Evolutionary conservation across 2,329 filamentous ascomycete species (phyloP).

Genomic region (Dothistroma septosporum): DNA sequence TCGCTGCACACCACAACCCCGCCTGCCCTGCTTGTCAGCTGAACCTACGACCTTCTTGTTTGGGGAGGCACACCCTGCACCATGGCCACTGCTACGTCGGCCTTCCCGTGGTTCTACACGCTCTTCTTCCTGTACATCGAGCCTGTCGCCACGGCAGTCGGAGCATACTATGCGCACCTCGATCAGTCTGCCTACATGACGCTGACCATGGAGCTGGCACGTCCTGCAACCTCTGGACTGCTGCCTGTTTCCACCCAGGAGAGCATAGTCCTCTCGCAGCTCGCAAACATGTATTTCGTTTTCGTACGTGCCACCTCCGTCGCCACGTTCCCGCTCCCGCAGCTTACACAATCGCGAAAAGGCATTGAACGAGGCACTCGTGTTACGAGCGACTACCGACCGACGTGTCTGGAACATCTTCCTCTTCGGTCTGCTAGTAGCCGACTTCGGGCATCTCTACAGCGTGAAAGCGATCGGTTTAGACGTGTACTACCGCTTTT

Average conservation of each 20-base stretch:
- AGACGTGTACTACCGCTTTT: slow-evolving; percentile 42
- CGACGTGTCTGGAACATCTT: slow-evolving; percentile 66
- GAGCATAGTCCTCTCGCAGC: slow-evolving; percentile 63
- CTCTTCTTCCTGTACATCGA: slow-evolving; percentile 74
- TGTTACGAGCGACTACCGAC: slow-evolving; percentile 66
- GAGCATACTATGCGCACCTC: slow-evolving; percentile 52
- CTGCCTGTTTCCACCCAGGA: slow-evolving; percentile 54
- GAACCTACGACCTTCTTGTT: background rate
- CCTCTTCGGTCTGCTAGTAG: slow-evolving; percentile 63
- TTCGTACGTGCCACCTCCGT: slow-evolving; percentile 41
- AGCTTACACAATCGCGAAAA: background rate
- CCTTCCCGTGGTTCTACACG: slow-evolving; percentile 60
- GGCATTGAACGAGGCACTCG: slow-evolving; percentile 69
- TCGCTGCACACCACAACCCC: background rate
- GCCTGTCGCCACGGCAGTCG: slow-evolving; percentile 51
- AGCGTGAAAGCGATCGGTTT: slow-evolving; percentile 58
- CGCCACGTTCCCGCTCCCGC: background rate
- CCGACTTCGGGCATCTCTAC: slow-evolving; percentile 73
- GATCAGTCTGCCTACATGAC: slow-evolving; percentile 56
- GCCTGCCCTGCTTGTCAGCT: background rate
- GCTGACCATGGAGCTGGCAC: slow-evolving; percentile 50
- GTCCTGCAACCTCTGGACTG: slow-evolving; percentile 40
- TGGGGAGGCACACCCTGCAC: background rate
- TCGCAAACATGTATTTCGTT: slow-evolving; percentile 73
- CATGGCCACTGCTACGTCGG: background rate